Percentiles rank a stretch among this genome's conserved stretches.
These are phyloP conservation scores for Venturia asperata DNA, from an alignment of 2,329 filamentous ascomycete species.

Conservation along the genomic window DNA sequence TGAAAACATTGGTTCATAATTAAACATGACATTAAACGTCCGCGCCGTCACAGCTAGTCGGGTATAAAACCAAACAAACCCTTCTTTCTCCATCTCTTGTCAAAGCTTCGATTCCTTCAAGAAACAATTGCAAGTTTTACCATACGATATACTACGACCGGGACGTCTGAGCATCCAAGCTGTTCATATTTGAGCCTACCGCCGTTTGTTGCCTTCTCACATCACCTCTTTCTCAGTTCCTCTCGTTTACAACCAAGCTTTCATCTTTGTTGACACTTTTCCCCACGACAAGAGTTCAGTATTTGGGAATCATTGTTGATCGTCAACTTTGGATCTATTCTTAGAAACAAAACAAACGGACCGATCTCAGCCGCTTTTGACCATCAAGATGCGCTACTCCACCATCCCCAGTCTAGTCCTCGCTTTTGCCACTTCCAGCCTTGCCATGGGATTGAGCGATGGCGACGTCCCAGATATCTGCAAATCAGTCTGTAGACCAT, in stretches of 20 bases:
- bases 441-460: constrained; percentile 9
- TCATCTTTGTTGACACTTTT: neutral
- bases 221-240: constrained; percentile 10
- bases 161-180: constrained; percentile 8
- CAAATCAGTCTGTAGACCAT: constrained; percentile 13
- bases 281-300: neutral
- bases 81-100: neutral
- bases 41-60: constrained; percentile 3
- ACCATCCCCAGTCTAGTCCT: constrained; percentile 5
- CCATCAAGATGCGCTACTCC: constrained; percentile 4
- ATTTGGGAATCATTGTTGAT: neutral
- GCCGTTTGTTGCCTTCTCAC: constrained; percentile 10
- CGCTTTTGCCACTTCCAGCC: constrained; percentile 9
- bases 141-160: constrained; percentile 6
- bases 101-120: neutral
- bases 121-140: constrained; percentile 15
- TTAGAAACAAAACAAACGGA: neutral
- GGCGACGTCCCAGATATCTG: constrained; percentile 13
- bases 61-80: neutral
- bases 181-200: constrained; percentile 5
- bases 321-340: neutral
- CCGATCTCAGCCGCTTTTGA: neutral
- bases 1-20: neutral
- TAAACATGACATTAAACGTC: constrained; percentile 1
- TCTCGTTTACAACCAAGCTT: constrained; percentile 11